Evolutionary conservation across 163 green algal genomes (phyloP), one percentile per base, ranked within the genome.

Genomic region (Chlorella variabilis): DNA sequence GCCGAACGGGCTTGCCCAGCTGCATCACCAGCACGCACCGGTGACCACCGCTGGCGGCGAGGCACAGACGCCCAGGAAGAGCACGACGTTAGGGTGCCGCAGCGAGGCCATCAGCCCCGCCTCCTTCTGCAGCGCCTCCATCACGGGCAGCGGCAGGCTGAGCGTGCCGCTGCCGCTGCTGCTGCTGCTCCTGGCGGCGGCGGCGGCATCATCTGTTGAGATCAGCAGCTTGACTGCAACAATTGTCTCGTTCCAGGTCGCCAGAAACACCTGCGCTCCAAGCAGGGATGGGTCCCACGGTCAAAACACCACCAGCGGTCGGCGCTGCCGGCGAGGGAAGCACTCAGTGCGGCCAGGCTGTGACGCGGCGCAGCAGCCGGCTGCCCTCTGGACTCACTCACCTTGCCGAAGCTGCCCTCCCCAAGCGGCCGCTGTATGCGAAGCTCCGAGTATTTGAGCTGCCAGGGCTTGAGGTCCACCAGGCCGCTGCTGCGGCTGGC

Each of bases 191-290:
- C n/a, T n/a, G n/a, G n/a, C n/a, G n/a, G n/a, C n/a, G 27, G 34
- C n/a, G 31, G 56, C 38, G 2, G 48, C 81, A 9, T 67, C 69
- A 6, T 48, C 82, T 2, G n/a, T 33, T 2, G 31, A 41, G 13
- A 84, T 9, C 38, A 88, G 75, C 33, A 90, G 27, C 82, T 91
- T 91, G 18, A 88, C 85, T 33, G 87, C 87, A 23, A 91, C 87
- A 15, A 80, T 85, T 2, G 87, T 91, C 59, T 91, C 82, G 11
- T 75, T 80, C 84, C 84, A 91, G 45, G 84, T 87, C 42, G 82
- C 92, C 42, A 78, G 71, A 18, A 93, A 93, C 3, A 93, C 94
- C 31, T 89, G 85, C 2, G n/a, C n/a, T n/a, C n/a, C n/a, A n/a
- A n/a, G n/a, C n/a, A n/a, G n/a, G n/a, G n/a, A n/a, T n/a, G n/a